Evolutionary conservation across 2,329 filamentous ascomycete species (phyloP).

Genomic region (Microascus cirrosus): DNA sequence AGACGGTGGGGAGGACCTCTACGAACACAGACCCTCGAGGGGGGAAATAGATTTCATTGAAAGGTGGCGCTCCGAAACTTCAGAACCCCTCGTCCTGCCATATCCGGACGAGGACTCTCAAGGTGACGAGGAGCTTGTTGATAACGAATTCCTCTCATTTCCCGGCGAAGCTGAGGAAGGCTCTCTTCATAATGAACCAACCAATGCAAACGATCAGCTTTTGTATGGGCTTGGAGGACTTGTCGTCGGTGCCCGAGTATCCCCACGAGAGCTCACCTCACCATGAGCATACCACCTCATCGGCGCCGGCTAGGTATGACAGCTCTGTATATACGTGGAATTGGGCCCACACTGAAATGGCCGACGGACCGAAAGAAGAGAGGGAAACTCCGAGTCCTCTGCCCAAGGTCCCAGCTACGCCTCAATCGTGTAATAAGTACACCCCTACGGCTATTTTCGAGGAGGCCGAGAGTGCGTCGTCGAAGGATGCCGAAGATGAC

Average conservation of each 20-base stretch:
- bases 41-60: not conserved
- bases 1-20: not conserved
- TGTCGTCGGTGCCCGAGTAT: not conserved
- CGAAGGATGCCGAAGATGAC: not conserved
- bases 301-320: too few relatives aligned
- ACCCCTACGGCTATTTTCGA: not conserved
- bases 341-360: not conserved
- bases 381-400: not conserved
- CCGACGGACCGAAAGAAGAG: not conserved
- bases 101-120: not conserved
- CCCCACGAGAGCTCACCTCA: not conserved
- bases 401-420: not conserved
- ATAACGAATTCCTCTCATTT: not conserved
- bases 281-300: not conserved
- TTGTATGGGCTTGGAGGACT: not conserved
- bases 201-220: too few relatives aligned
- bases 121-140: not conserved
- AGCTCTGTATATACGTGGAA: too few relatives aligned
- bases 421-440: not conserved
- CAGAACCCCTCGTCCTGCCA: not conserved
- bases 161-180: too few relatives aligned
- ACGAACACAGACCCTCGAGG: not conserved
- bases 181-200: too few relatives aligned
- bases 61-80: not conserved
- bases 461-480: not conserved